Evolutionary conservation across 768 basidiomycete species (phyloP), one percentile per base, ranked within the genome.

Genomic region (Hirschioporus abietinus): DNA sequence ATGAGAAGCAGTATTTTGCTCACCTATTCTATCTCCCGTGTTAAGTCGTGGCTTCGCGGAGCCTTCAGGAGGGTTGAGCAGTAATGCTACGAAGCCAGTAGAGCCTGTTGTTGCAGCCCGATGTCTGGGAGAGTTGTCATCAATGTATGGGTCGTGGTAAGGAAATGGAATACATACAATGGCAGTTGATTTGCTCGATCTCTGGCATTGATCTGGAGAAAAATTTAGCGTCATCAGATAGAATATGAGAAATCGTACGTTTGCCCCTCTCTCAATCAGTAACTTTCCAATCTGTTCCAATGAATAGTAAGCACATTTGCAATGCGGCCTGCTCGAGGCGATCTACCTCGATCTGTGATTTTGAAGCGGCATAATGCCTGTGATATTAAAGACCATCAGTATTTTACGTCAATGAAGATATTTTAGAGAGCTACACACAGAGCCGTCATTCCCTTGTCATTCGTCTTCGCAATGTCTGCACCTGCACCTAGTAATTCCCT

Each of bases 81-180:
- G 83, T 58, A 99, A 81, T 30, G 84, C 84, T 66, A 99, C 86
- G 75, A 99, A 96, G 7, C 93, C 93, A 10, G 88, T 87, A 25
- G 95, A 94, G 35, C 97, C 97, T 17, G 93, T 98, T 7, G 97
- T 96, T 12, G 96, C 94, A 61, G 97, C 97, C 68, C 97, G 91
- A 78, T 99, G 97, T 64, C 93, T 96, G 70, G 30, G 57, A 65
- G 70, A 64, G 12, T 25, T n/a, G 68, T 68, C 70, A 68, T 65
- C 36, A 17, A 61, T n/a, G 35, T 25, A 64, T 65, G 8, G 26
- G 63, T 30, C 57, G 36, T 1, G 26, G 20, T 42, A 42, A 68
- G 59, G 70, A 67, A 20, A 52, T 10, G 20, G 42, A 15, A 24
- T 63, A 75, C 91, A 63, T 72, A 95, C 89, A 99, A 82, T 65